Conservation (phyloP, 2,329 filamentous ascomycete genomes). For the Periglandula ipomoeae region DNA sequence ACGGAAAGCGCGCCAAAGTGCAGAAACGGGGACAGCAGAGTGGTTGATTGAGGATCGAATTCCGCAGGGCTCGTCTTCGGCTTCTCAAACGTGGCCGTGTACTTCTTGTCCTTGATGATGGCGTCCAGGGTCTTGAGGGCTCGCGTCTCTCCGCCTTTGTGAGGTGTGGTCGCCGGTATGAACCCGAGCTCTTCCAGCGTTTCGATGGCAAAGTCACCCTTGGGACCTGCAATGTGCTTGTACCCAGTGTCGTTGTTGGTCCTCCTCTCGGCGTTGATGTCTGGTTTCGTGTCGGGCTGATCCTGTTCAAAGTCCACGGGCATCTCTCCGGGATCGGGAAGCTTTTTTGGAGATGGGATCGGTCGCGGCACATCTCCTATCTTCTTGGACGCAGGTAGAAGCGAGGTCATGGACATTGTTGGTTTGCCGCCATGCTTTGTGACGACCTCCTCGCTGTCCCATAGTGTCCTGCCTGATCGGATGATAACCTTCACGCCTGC, state of each 20-base stretch:
- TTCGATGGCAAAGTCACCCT: slow-evolving; percentile 60
- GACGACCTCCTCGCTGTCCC: slow-evolving; percentile 63
- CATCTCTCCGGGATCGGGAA: slow-evolving; percentile 59
- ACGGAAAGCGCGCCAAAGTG: slow-evolving; percentile 67
- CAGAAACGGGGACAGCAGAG: slow-evolving; percentile 61
- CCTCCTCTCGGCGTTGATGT: slow-evolving; percentile 52
- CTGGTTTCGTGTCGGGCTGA: slow-evolving; percentile 38
- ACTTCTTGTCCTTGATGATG: slow-evolving; percentile 53
- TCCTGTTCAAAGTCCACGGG: slow-evolving; percentile 50
- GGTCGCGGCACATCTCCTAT: slow-evolving; percentile 53
- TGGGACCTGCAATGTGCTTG: slow-evolving; percentile 52
- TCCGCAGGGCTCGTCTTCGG: slow-evolving; percentile 66
- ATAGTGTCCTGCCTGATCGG: slow-evolving; percentile 57
- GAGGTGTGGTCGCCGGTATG: slow-evolving; percentile 52
- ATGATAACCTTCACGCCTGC: slow-evolving; percentile 62
- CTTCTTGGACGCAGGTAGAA: slow-evolving; percentile 53
- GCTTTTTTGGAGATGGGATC: slow-evolving; percentile 44
- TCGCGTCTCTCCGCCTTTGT: slow-evolving; percentile 60
- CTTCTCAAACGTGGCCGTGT: slow-evolving; percentile 67
- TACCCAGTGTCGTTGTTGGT: slow-evolving; percentile 49
- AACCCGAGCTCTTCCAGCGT: slow-evolving; percentile 64
- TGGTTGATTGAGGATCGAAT: slow-evolving; percentile 65
- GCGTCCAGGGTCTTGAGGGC: slow-evolving; percentile 49
- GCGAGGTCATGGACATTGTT: slow-evolving; percentile 64
- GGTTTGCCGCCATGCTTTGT: slow-evolving; percentile 57